phyloP scores from a whole-genome alignment of 371 early-diverging fungal species.

The Phascolomyces articulosus region DNA sequence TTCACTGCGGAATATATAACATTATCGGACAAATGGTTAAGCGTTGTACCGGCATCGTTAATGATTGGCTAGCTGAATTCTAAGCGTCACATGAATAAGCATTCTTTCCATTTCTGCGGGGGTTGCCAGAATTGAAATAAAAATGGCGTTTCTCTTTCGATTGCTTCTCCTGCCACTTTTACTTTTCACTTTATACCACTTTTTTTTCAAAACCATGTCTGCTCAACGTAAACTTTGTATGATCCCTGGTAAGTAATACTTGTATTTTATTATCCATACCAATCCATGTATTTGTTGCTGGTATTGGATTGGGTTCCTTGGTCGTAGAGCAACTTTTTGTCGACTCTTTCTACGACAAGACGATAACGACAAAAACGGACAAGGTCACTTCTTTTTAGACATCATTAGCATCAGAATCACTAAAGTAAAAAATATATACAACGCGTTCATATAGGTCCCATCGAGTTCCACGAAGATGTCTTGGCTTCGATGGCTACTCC shows the following conservation, averaged over 20 bases:
- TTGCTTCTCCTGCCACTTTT: background rate
- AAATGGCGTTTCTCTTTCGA: constrained; percentile 5
- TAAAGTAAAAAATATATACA: too few relatives aligned
- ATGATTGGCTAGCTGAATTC: background rate
- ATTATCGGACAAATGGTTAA: constrained; percentile 5
- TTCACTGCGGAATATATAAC: background rate
- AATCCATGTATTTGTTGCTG: too few relatives aligned
- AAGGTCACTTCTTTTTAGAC: too few relatives aligned
- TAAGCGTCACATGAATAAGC: constrained; percentile 1
- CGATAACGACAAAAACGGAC: background rate
- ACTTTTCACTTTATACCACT: background rate
- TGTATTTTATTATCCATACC: too few relatives aligned
- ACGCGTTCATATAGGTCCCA: constrained; percentile 84
- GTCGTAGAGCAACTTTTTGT: too few relatives aligned
- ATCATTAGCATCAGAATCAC: too few relatives aligned
- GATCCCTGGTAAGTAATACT: constrained; percentile 76
- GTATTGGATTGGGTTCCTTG: too few relatives aligned
- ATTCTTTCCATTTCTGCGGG: background rate
- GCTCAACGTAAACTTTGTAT: constrained; percentile 80
- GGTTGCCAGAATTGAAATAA: background rate
- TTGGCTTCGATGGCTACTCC: constrained; percentile 89
- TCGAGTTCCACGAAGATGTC: constrained; percentile 92
- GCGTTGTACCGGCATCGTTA: background rate
- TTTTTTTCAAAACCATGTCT: constrained; percentile 17
- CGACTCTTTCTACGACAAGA: too few relatives aligned